Percentiles rank a stretch among this genome's conserved stretches.
Conservation (phyloP, 2,329 filamentous ascomycete genomes). For the Cytospora paraplurivora region DNA sequence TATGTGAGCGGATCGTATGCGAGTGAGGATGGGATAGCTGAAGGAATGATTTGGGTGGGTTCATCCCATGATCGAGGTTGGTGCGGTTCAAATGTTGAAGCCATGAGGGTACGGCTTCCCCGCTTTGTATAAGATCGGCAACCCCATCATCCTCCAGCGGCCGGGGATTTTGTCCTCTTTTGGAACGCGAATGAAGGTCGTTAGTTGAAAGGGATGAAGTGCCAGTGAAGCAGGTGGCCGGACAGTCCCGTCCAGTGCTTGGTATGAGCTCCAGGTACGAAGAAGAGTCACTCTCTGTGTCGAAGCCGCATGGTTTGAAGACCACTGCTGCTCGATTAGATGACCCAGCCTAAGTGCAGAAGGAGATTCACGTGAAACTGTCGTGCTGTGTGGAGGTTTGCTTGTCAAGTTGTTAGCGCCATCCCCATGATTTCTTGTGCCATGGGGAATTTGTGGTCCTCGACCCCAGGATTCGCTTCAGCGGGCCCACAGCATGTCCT, state of each 20-base stretch:
- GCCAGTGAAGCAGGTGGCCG: no score
- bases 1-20: conserved; percentile 10
- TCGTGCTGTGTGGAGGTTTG: not conserved
- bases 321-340: no score
- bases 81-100: conserved; percentile 22
- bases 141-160: conserved; percentile 1
- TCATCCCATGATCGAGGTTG: conserved; percentile 6
- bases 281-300: no score
- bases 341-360: no score
- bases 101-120: conserved; percentile 26
- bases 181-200: not conserved
- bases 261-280: not conserved
- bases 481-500: not conserved
- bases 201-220: no score
- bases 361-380: not conserved
- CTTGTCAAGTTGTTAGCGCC: conserved; percentile 3
- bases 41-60: conserved; percentile 1
- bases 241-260: no score
- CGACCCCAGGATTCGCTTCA: not conserved
- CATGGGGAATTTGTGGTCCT: conserved; percentile 22
- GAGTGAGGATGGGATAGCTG: conserved; percentile 1
- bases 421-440: conserved; percentile 11
- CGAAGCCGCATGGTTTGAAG: no score
- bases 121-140: conserved; percentile 21
- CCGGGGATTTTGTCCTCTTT: conserved; percentile 13